Conservation (phyloP, 1,139 yeast species). For the Kazachstania sp. region DNA sequence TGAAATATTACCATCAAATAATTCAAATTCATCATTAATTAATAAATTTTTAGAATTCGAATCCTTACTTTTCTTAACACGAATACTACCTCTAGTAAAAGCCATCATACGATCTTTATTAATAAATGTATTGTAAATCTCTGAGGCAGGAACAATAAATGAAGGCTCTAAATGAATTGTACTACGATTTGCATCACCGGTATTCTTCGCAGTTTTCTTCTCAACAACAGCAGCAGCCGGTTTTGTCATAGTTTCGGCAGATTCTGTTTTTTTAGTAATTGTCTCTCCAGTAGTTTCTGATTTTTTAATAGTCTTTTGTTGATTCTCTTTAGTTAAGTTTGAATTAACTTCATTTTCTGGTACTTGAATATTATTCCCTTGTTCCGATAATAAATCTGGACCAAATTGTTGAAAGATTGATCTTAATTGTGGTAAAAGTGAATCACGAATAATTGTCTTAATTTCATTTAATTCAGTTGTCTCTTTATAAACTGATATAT, state of each 20-base stretch:
- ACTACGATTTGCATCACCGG: constrained; percentile 48
- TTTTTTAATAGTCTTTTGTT: constrained; percentile 28
- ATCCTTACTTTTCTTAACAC: constrained; percentile 9
- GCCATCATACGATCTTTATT: constrained; percentile 74
- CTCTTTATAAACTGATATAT: constrained; percentile 58
- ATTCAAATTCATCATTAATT: constrained; percentile 54
- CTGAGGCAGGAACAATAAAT: constrained; percentile 83
- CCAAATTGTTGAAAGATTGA: constrained; percentile 57
- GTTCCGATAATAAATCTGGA: constrained; percentile 58
- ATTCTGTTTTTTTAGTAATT: neutral
- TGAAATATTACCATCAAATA: constrained; percentile 84
- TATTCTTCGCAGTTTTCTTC: constrained; percentile 12
- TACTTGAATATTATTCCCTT: constrained; percentile 84
- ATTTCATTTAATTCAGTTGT: constrained; percentile 41
- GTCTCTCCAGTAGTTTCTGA: neutral
- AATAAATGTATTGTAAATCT: constrained; percentile 64
- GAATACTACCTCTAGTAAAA: constrained; percentile 68
- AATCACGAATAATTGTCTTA: constrained; percentile 48
- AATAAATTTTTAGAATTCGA: constrained; percentile 17
- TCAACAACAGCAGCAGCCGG: constrained; percentile 4
- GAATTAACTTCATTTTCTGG: constrained; percentile 62
- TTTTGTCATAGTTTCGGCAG: constrained; percentile 9
- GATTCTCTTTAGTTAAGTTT: constrained; percentile 58
- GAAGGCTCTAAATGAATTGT: constrained; percentile 68
- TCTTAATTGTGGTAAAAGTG: constrained; percentile 65